A percentile compares a stretch with the other conserved stretches of the same genome.
These are phyloP conservation scores for Chrysosporium keratinophilum DNA, from an alignment of 2,329 filamentous ascomycete genomes.

Conservation along the genomic window DNA sequence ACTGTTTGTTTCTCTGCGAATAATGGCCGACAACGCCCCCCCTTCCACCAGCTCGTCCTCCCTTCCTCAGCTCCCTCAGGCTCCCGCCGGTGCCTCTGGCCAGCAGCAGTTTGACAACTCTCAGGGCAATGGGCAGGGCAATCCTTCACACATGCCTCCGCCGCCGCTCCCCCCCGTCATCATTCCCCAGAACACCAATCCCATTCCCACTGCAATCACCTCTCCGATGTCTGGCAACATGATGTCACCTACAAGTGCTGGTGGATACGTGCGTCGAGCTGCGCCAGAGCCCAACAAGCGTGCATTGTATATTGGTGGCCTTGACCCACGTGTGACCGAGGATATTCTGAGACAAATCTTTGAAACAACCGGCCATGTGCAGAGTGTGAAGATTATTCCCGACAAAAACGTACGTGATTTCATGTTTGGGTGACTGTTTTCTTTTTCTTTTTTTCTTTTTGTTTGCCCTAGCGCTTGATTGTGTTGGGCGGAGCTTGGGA, in stretches of 20 bases:
- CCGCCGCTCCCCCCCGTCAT: constrained; percentile 72
- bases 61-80: constrained; percentile 55
- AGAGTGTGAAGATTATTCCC: constrained; percentile 98
- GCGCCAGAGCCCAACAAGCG: constrained; percentile 98
- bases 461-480: not conserved
- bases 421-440: constrained; percentile 2
- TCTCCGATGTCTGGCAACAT: constrained; percentile 70
- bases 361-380: constrained; percentile 94
- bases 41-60: constrained; percentile 52
- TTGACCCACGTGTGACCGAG: constrained; percentile 91
- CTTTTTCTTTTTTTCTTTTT: not conserved
- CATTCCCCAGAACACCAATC: constrained; percentile 93
- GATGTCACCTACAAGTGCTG: constrained; percentile 75
- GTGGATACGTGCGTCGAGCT: constrained; percentile 73
- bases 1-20: constrained; percentile 23
- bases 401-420: constrained; percentile 83
- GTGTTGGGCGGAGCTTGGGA: not conserved
- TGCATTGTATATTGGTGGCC: constrained; percentile 86
- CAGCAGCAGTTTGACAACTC: constrained; percentile 57
- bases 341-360: constrained; percentile 96
- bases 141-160: constrained; percentile 72
- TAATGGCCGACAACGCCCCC: constrained; percentile 69
- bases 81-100: constrained; percentile 60
- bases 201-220: constrained; percentile 83
- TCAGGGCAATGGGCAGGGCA: constrained; percentile 58